phyloP scores from a whole-genome alignment of 2,329 filamentous ascomycete genomes.

The Colletotrichum musae region DNA sequence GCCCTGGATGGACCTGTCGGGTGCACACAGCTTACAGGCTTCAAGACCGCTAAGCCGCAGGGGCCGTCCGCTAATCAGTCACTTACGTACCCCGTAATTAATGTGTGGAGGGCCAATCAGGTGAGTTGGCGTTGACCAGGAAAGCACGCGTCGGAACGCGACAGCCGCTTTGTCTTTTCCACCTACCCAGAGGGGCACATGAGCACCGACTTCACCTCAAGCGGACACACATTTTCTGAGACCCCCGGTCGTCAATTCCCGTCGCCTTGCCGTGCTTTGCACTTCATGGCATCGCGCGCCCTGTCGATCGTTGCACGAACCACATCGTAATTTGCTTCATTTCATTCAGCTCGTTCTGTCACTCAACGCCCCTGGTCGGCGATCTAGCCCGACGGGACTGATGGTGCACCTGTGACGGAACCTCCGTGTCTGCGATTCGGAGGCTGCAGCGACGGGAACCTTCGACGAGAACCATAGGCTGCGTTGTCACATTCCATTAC shows the following conservation, averaged over 20 bases:
- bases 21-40: neutral
- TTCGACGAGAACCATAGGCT: too few relatives aligned
- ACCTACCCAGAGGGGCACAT: neutral
- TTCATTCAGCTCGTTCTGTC: too few relatives aligned
- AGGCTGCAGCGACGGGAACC: too few relatives aligned
- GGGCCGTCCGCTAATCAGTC: constrained; percentile 21
- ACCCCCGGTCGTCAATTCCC: constrained; percentile 5
- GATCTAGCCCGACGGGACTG: neutral
- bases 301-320: constrained; percentile 3
- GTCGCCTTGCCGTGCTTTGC: constrained; percentile 14
- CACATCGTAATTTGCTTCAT: too few relatives aligned
- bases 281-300: neutral
- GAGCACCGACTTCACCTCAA: constrained; percentile 20
- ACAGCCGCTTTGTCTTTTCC: constrained; percentile 15
- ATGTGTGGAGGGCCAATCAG: constrained; percentile 8
- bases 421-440: neutral
- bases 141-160: constrained; percentile 35
- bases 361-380: neutral
- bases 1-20: too few relatives aligned
- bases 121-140: constrained; percentile 23
- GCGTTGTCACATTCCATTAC: too few relatives aligned
- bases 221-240: constrained; percentile 15
- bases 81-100: constrained; percentile 8
- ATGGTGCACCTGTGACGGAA: neutral
- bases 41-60: constrained; percentile 21